Conservation (phyloP, 306 rosid species). For the Rosa lucieae region DNA sequence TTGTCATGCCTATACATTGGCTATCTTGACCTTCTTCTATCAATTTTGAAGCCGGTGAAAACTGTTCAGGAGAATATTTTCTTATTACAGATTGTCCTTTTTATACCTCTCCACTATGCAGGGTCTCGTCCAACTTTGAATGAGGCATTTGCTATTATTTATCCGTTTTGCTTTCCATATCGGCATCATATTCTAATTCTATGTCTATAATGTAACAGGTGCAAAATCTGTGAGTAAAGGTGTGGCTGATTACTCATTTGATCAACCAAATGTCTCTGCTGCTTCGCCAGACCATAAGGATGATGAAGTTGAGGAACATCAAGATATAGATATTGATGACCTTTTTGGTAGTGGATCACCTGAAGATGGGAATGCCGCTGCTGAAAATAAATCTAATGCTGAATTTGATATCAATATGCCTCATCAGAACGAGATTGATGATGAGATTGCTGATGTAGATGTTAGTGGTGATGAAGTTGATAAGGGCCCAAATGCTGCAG, state of each 20-base stretch:
- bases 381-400: conserved; percentile 56
- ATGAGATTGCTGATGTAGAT: conserved; percentile 86
- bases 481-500: conserved; percentile 87
- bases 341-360: conserved; percentile 67
- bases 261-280: conserved; percentile 40
- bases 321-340: conserved; percentile 62
- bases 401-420: conserved; percentile 60
- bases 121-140: neutral
- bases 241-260: conserved; percentile 41
- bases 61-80: neutral
- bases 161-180: conserved; percentile 7
- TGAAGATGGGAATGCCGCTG: conserved; percentile 53
- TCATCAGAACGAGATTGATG: conserved; percentile 59
- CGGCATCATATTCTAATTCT: conserved; percentile 16
- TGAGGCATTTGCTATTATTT: neutral
- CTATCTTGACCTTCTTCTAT: neutral
- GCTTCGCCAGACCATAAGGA: conserved; percentile 56
- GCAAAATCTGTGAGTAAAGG: conserved; percentile 49
- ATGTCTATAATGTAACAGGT: conserved; percentile 42
- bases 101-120: neutral
- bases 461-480: conserved; percentile 88
- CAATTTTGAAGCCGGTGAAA: neutral
- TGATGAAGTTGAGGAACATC: conserved; percentile 63
- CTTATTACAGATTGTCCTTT: neutral
- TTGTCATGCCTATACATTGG: neutral